Evolutionary conservation across 2,329 filamentous ascomycete species (phyloP).

Genomic region (Rhexocercosporidium sp.): DNA sequence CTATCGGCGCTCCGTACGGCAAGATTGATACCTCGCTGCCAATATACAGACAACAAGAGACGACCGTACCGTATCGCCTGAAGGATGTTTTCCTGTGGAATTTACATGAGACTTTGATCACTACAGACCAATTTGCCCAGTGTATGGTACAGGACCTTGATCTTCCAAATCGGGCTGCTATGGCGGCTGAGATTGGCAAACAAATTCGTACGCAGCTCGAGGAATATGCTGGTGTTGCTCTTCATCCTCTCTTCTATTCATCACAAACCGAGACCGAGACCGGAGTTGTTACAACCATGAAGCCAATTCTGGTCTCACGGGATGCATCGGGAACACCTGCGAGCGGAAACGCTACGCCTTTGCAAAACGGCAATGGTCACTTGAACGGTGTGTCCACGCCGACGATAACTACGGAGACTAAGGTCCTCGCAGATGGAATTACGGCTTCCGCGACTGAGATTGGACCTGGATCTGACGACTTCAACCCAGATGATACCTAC

Average conservation of each 20-base stretch:
- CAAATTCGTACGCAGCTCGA: constrained; percentile 95
- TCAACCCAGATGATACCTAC: constrained; percentile 93
- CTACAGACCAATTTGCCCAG: constrained; percentile 94
- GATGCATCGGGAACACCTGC: constrained; percentile 51
- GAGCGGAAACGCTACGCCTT: constrained; percentile 63
- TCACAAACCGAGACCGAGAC: constrained; percentile 43
- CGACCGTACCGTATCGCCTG: constrained; percentile 82
- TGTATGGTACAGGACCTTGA: constrained; percentile 91
- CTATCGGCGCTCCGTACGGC: constrained; percentile 60
- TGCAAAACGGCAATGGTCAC: constrained; percentile 53
- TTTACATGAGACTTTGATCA: constrained; percentile 89
- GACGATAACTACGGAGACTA: constrained; percentile 50
- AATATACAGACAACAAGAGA: constrained; percentile 79
- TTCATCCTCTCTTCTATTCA: constrained; percentile 89
- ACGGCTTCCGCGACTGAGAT: constrained; percentile 73
- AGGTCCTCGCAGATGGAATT: constrained; percentile 52
- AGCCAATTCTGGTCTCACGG: constrained; percentile 36
- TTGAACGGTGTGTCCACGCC: constrained; percentile 54
- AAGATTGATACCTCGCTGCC: constrained; percentile 74
- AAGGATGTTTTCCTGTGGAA: constrained; percentile 99
- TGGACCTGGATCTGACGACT: constrained; percentile 69
- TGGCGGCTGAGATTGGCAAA: constrained; percentile 83
- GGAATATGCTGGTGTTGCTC: constrained; percentile 91
- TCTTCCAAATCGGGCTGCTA: constrained; percentile 73
- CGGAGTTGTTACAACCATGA: constrained; percentile 42